Conservation (phyloP, 768 basidiomycete genomes). For the Termitomyces sp. region DNA sequence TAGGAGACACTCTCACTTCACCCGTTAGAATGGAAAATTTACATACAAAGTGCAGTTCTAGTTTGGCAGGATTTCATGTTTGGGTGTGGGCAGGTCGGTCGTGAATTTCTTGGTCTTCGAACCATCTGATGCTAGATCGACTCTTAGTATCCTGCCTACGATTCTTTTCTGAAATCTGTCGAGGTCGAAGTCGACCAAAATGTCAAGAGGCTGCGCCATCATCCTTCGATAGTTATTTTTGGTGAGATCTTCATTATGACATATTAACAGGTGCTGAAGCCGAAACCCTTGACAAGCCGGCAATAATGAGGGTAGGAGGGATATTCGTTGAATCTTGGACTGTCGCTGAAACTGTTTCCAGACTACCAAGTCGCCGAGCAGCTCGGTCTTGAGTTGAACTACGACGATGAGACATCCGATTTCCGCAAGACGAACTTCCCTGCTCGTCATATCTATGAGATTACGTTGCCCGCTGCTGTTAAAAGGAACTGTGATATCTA, state of each 20-base stretch:
- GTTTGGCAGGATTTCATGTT: constrained; percentile 99
- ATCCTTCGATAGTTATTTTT: constrained; percentile 88
- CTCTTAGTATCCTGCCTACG: constrained; percentile 79
- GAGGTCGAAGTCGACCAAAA: constrained; percentile 76
- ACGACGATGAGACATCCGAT: constrained; percentile 78
- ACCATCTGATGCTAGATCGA: not conserved
- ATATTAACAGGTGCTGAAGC: not conserved
- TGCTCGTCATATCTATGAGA: constrained; percentile 87
- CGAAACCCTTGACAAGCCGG: constrained; percentile 45
- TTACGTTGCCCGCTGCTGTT: constrained; percentile 74
- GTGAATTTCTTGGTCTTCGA: not conserved
- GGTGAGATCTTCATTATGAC: constrained; percentile 35
- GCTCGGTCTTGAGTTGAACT: constrained; percentile 72
- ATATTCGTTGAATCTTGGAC: not conserved
- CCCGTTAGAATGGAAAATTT: not conserved
- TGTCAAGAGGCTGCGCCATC: constrained; percentile 78
- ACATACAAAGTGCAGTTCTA: constrained; percentile 41
- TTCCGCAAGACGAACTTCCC: constrained; percentile 86
- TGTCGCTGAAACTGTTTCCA: constrained; percentile 14
- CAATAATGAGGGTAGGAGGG: constrained; percentile 63
- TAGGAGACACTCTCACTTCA: constrained; percentile 19
- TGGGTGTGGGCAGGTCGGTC: constrained; percentile 79
- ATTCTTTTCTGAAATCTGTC: constrained; percentile 70
- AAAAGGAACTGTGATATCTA: constrained; percentile 53
- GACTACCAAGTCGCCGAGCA: constrained; percentile 90